A percentile compares a stretch with the other conserved stretches of the same genome.
Evolutionary conservation across 192 early-diverging fungal species (phyloP).

Genomic region (Entomortierella beljakovae): DNA sequence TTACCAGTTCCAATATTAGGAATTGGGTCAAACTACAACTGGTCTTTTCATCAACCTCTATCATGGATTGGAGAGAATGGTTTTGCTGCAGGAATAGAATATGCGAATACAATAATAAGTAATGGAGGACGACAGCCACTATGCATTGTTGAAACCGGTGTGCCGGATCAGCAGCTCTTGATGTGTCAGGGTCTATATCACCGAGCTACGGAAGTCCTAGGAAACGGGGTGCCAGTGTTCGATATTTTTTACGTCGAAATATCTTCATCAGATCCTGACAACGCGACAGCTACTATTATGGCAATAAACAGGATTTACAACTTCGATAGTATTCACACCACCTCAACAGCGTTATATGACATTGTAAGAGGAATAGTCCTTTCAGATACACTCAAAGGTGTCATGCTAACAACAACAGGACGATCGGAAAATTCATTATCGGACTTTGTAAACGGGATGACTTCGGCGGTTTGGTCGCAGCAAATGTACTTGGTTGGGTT

Average conservation of each 20-base stretch:
- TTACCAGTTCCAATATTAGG: conserved; percentile 29
- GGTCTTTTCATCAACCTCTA: conserved; percentile 3
- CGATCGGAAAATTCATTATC: conserved; percentile 8
- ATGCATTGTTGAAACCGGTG: conserved; percentile 20
- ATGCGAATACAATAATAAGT: conserved; percentile 21
- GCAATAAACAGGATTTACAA: conserved; percentile 3
- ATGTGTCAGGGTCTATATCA: conserved; percentile 41
- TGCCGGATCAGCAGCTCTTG: conserved; percentile 21
- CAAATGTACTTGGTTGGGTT: conserved; percentile 41
- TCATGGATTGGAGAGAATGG: conserved; percentile 46
- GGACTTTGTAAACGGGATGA: conserved; percentile 21
- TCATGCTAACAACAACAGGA: conserved; percentile 31
- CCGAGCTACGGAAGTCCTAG: neutral
- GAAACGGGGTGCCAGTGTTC: neutral
- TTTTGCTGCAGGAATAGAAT: conserved; percentile 24
- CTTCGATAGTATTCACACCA: conserved; percentile 39
- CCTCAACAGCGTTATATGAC: conserved; percentile 30
- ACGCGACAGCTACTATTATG: too few species aligned
- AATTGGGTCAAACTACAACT: conserved; percentile 16
- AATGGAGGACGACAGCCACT: neutral
- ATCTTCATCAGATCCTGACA: too few species aligned
- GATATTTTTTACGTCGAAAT: neutral
- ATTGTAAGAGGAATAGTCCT: conserved; percentile 16
- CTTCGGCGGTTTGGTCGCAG: conserved; percentile 34
- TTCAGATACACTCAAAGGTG: neutral